Evolutionary conservation across 805 yeast species (phyloP).

Genomic region (Nakazawaea peltata): DNA sequence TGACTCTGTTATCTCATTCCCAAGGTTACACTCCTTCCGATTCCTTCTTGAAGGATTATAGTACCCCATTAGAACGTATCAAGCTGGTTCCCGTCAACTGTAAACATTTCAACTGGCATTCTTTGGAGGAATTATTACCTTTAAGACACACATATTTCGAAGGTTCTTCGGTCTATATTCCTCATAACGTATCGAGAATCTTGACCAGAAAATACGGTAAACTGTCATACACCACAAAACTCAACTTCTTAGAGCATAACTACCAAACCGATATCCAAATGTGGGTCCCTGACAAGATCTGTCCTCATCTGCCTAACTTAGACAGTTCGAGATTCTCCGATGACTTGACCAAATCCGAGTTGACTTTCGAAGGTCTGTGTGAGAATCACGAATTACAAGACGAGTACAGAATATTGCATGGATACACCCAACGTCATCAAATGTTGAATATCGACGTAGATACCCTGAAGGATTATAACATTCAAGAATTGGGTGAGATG

Average conservation of each 20-base stretch:
- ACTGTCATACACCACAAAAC: slow-evolving; percentile 3
- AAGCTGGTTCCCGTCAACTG: slow-evolving; percentile 17
- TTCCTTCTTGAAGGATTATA: slow-evolving; percentile 8
- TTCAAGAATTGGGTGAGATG: slow-evolving; percentile 1
- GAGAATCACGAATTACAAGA: slow-evolving; percentile 25
- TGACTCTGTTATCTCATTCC: slow-evolving; percentile 21
- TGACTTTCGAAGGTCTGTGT: slow-evolving; percentile 33
- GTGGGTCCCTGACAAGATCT: slow-evolving; percentile 38
- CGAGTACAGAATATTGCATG: slow-evolving; percentile 23
- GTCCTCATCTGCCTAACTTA: slow-evolving; percentile 23
- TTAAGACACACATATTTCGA: slow-evolving; percentile 34
- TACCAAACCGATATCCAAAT: slow-evolving; percentile 33
- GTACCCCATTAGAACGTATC: slow-evolving; percentile 3
- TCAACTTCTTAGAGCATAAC: slow-evolving; percentile 22
- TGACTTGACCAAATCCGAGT: slow-evolving; percentile 17
- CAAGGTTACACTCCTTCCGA: slow-evolving; percentile 10
- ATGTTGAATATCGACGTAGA: slow-evolving; percentile 1
- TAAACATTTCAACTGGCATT: slow-evolving; percentile 21
- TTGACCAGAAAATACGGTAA: slow-evolving; percentile 28
- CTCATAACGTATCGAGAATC: slow-evolving; percentile 27
- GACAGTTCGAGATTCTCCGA: slow-evolving; percentile 14
- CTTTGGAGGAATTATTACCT: slow-evolving; percentile 30
- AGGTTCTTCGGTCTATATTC: slow-evolving; percentile 39
- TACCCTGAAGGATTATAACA: neutral
- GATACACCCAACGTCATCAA: neutral